phyloP scores from a whole-genome alignment of 1,284 basidiomycete species.

The Malassezia sympodialis region DNA sequence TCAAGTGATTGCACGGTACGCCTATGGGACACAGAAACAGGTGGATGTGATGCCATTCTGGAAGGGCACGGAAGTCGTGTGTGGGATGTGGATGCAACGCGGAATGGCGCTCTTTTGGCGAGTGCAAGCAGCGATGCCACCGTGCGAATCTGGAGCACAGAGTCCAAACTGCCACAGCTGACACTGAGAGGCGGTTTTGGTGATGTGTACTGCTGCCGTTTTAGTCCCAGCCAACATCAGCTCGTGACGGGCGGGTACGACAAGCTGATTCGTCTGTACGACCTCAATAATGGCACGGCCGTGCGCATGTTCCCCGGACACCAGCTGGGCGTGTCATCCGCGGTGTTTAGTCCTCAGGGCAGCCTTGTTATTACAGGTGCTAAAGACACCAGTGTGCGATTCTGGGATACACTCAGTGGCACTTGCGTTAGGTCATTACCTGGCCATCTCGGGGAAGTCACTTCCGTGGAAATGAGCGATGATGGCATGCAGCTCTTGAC shows the following conservation, averaged over 20 bases:
- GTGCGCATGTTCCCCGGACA: slow-evolving; percentile 53
- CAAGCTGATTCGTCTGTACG: slow-evolving; percentile 51
- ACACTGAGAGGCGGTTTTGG: slow-evolving; percentile 39
- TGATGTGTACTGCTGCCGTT: slow-evolving; percentile 51
- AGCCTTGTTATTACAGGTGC: slow-evolving; percentile 51
- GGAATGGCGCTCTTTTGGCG: slow-evolving; percentile 38
- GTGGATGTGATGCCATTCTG: slow-evolving; percentile 31
- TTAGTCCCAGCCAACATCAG: slow-evolving; percentile 49
- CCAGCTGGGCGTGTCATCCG: slow-evolving; percentile 49
- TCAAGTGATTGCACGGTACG: slow-evolving; percentile 47
- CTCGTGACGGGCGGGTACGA: slow-evolving; percentile 52
- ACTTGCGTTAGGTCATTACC: slow-evolving; percentile 50
- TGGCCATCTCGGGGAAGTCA: slow-evolving; percentile 52
- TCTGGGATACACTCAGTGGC: slow-evolving; percentile 53
- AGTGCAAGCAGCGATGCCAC: slow-evolving; percentile 51
- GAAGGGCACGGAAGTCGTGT: slow-evolving; percentile 50
- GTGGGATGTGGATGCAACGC: slow-evolving; percentile 50
- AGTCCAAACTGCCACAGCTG: slow-evolving; percentile 20
- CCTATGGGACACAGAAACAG: slow-evolving; percentile 38
- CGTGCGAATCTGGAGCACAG: slow-evolving; percentile 50
- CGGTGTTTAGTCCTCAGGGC: slow-evolving; percentile 51
- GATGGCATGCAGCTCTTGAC: slow-evolving; percentile 51
- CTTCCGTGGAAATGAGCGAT: slow-evolving; percentile 51
- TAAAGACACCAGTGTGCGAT: slow-evolving; percentile 51
- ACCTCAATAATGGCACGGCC: slow-evolving; percentile 49